These are phyloP conservation scores for Pouteria glomerata DNA, from an alignment of 148 eudicot genomes.

Conservation along the genomic window DNA sequence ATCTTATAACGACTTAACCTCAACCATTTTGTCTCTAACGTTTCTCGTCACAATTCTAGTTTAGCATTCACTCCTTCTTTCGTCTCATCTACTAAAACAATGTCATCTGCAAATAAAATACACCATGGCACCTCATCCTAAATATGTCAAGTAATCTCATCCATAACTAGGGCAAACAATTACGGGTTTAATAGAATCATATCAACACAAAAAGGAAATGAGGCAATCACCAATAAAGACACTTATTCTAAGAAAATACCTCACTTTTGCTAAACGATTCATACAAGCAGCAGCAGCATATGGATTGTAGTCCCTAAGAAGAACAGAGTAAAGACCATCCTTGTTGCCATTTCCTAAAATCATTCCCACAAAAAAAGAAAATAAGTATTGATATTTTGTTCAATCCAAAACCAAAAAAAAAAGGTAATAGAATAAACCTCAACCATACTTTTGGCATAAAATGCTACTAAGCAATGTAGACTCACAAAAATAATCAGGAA, in stretches of 20 bases:
- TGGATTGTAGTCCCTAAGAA: constrained; percentile 83
- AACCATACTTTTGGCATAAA: not conserved
- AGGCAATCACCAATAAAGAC: not conserved
- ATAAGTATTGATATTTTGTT: not conserved
- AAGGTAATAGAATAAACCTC: constrained; percentile 3
- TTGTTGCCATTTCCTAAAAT: constrained; percentile 88
- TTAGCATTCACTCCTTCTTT: no score
- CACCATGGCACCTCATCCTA: no score
- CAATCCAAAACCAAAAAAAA: not conserved
- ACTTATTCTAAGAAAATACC: constrained; percentile 33
- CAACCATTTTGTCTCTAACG: no score
- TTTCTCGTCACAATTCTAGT: no score
- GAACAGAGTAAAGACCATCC: constrained; percentile 92
- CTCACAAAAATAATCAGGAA: not conserved
- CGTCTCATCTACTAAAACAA: no score
- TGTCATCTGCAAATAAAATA: no score
- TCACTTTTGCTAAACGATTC: constrained; percentile 93
- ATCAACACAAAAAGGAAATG: not conserved
- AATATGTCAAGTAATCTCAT: no score
- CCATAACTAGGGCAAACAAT: no score
- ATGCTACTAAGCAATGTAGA: not conserved
- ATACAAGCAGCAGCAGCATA: constrained; percentile 96
- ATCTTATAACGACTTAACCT: no score
- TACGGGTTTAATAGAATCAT: no score
- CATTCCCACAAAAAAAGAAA: not conserved